Evolutionary conservation across 768 basidiomycete species (phyloP).

Genomic region (Russula compacta): DNA sequence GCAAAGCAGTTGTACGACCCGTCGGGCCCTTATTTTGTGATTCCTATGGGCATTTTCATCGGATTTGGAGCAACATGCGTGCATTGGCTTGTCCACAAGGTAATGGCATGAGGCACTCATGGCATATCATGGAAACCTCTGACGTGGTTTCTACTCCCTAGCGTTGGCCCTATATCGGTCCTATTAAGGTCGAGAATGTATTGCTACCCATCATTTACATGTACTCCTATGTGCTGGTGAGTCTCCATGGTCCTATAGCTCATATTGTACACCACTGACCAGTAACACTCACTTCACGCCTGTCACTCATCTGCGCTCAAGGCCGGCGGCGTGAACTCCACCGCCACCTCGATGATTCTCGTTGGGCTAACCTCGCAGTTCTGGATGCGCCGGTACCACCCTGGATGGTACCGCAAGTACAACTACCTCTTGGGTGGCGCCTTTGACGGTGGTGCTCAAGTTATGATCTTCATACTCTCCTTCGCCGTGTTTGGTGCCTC

Average conservation of each 20-base stretch:
- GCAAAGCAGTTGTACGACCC: constrained; percentile 49
- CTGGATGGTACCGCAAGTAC: constrained; percentile 54
- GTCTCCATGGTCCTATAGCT: neutral
- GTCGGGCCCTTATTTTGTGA: constrained; percentile 45
- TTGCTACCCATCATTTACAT: constrained; percentile 48
- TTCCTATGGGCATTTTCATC: constrained; percentile 45
- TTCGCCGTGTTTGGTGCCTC: constrained; percentile 59
- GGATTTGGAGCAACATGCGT: constrained; percentile 44
- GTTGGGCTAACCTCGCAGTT: constrained; percentile 47
- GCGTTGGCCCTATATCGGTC: constrained; percentile 49
- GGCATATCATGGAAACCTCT: neutral
- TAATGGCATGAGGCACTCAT: constrained; percentile 18
- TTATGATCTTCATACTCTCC: constrained; percentile 54
- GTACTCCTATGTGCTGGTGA: constrained; percentile 34
- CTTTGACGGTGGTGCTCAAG: constrained; percentile 55
- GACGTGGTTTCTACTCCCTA: constrained; percentile 20
- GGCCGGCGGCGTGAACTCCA: constrained; percentile 48
- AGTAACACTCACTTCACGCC: too few relatives aligned
- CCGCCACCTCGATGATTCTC: constrained; percentile 39
- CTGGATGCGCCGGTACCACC: constrained; percentile 18
- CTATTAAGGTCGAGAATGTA: constrained; percentile 39
- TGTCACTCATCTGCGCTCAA: neutral
- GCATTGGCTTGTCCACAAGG: constrained; percentile 48
- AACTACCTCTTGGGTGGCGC: constrained; percentile 63
- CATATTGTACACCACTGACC: neutral